These are phyloP conservation scores for Mercurialis annua DNA, from an alignment of 345 rosid genomes.

Conservation along the genomic window DNA sequence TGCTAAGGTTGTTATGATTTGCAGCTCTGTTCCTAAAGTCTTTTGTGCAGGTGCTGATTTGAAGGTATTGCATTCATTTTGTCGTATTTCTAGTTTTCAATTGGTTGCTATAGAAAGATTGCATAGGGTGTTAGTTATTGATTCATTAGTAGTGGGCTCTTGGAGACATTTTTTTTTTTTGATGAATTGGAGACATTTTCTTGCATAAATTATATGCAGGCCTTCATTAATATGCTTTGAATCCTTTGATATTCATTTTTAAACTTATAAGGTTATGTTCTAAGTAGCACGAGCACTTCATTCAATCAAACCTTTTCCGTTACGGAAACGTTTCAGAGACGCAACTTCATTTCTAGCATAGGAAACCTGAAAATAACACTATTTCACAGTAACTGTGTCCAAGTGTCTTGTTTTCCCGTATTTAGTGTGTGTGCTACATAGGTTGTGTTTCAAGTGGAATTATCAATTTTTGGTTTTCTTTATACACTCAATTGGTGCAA, in stretches of 20 bases:
- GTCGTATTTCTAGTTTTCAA: not conserved
- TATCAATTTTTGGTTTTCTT: not conserved
- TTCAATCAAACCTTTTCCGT: too few species aligned
- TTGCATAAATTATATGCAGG: too few species aligned
- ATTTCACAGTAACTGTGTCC: not conserved
- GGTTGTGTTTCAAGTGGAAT: not conserved
- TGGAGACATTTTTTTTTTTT: not conserved
- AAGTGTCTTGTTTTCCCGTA: too few species aligned
- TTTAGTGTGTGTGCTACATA: too few species aligned
- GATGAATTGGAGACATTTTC: too few species aligned
- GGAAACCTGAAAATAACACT: too few species aligned
- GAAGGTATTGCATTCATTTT: slow-evolving; percentile 43
- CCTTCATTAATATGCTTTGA: too few species aligned
- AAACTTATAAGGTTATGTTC: not conserved
- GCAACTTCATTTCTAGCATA: too few species aligned
- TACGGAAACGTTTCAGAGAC: too few species aligned
- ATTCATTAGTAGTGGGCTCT: not conserved
- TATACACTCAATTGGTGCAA: not conserved
- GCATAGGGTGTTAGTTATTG: not conserved
- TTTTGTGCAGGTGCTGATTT: slow-evolving; percentile 98
- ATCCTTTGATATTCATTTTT: not conserved
- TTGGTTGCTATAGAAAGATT: not conserved
- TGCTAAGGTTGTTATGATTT: slow-evolving; percentile 64
- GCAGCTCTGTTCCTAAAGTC: slow-evolving; percentile 67
- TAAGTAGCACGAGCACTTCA: too few species aligned